phyloP scores from a whole-genome alignment of 768 basidiomycete species.

The Amanita muscaria region DNA sequence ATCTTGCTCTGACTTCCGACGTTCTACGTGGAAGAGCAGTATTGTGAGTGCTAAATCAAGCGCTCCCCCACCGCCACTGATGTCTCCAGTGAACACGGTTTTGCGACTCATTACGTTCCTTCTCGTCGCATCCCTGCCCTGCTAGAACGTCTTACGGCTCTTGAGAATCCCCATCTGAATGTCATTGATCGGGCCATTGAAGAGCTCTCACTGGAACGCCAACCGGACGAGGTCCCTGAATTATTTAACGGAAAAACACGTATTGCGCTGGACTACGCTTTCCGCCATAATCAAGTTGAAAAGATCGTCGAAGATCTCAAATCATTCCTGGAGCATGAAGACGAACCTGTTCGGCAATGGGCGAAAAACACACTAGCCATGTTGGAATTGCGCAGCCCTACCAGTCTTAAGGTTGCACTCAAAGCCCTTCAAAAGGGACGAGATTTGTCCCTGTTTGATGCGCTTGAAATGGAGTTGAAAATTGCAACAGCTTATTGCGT shows the following conservation, averaged over 20 bases:
- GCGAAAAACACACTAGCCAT: constrained; percentile 57
- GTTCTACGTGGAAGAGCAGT: constrained; percentile 69
- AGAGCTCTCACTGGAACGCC: constrained; percentile 65
- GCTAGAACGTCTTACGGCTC: constrained; percentile 52
- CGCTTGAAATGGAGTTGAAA: constrained; percentile 76
- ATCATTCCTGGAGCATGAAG: constrained; percentile 28
- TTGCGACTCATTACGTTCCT: constrained; percentile 91
- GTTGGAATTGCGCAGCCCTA: constrained; percentile 74
- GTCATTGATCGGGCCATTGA: constrained; percentile 50
- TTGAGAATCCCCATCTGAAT: constrained; percentile 35
- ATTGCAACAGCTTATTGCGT: constrained; percentile 89
- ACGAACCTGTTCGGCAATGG: constrained; percentile 55
- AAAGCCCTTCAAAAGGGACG: constrained; percentile 68
- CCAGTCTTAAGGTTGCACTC: constrained; percentile 86
- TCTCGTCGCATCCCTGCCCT: constrained; percentile 67
- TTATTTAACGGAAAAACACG: constrained; percentile 55
- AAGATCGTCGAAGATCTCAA: constrained; percentile 55
- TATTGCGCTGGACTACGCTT: constrained; percentile 73
- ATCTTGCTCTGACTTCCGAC: constrained; percentile 79
- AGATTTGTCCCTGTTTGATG: constrained; percentile 49
- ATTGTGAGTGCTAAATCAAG: constrained; percentile 49
- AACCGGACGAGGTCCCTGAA: constrained; percentile 43
- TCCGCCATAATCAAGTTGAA: constrained; percentile 63
- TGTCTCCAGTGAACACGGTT: constrained; percentile 66
- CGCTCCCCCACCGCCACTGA: neutral